Percentiles rank a stretch among this genome's conserved stretches.
Evolutionary conservation across 2,329 filamentous ascomycete species (phyloP).

Genomic region (Aspergillus brunneoviolaceus): DNA sequence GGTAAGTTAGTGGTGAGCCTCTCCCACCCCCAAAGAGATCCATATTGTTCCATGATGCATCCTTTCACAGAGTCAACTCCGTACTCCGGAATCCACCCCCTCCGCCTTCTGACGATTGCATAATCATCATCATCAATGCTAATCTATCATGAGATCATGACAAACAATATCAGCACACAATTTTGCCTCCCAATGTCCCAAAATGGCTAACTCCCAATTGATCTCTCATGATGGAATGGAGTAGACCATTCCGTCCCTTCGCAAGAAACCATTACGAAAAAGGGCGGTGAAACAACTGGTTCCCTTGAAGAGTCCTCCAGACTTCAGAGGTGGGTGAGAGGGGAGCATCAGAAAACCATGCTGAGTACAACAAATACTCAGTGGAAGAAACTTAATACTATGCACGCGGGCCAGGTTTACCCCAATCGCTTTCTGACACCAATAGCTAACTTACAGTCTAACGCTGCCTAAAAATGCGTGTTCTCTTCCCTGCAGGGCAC

Average conservation of each 20-base stretch:
- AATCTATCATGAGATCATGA: constrained; percentile 1
- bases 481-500: background rate
- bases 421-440: constrained; percentile 2
- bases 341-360: background rate
- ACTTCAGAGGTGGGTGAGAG: background rate
- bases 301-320: background rate
- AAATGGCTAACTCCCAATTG: background rate
- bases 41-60: background rate
- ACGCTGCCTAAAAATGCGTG: constrained; percentile 7
- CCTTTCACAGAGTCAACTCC: background rate
- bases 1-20: too few species aligned
- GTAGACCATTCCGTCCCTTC: background rate
- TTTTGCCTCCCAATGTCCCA: background rate
- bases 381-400: background rate
- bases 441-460: background rate
- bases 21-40: too few species aligned
- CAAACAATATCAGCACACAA: background rate
- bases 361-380: background rate
- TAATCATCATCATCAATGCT: background rate
- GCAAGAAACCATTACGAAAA: background rate
- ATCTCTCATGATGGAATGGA: background rate
- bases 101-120: background rate
- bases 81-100: background rate
- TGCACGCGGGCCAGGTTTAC: too few species aligned
- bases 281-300: background rate